Base-by-base conservation (phyloP, 495 filamentous ascomycete genomes). In the Penicillium cosmopolitanum region DNA sequence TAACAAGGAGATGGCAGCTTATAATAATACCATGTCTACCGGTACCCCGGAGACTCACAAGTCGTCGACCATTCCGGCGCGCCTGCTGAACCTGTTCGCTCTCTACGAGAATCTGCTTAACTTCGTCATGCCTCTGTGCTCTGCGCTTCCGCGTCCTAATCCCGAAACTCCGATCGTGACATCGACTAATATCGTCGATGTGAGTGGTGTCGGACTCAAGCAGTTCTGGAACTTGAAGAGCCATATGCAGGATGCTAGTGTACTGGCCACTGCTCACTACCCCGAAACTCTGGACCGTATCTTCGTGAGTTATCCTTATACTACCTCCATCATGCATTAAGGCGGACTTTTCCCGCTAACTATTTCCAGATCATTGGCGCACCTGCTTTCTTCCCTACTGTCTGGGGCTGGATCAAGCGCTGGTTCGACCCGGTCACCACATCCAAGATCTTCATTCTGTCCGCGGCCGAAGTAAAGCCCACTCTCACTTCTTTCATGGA, bases 391-490 rank as follows among this genome's bases (percentile, higher is more conserved):
- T 97, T 97, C 77, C 90, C 90, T 31, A 96, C 92, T 11, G 90
- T 97, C 52, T 96, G 93, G 93, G 84, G 89, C 61, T 96, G 93
- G 93, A 88, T 96, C 74, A 96, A 96, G 79, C 86, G 87, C 67
- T 97, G 93, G 93, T 96, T 96, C 69, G 93, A 97, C 75, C 93
- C 93, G 25, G 89, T 89, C 57, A 97, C 93, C 47, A 91, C 92
- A 4, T 92, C 89, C 60, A 96, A 97, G 76, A 96, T 97, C 66
- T 94, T 96, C 70, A 92, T 97, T 62, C 84, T 96, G 57, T 80
- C 80, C 51, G 74, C 84, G 21, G 65, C 81, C 34, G 87, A 95
- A 71, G 85, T 95, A 53, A 79, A 86, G 52, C 77, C 87, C 6
- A 93, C 90, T 4, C 81, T 97, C 12, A 83, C 84, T 56, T 75